These are phyloP conservation scores for Suillus variegatus DNA, from an alignment of 768 basidiomycete genomes.

Conservation along the genomic window DNA sequence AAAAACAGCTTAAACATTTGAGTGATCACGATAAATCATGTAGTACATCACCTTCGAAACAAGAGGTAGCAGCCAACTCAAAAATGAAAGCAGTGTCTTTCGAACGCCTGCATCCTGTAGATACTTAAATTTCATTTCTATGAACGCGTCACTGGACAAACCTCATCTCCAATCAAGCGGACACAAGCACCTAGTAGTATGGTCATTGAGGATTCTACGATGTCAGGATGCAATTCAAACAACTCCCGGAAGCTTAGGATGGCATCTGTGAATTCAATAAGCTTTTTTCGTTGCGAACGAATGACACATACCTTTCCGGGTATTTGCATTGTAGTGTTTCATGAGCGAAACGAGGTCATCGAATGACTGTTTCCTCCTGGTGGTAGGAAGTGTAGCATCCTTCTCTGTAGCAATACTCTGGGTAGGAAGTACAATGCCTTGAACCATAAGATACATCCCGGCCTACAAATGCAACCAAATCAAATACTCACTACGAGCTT, in stretches of 20 bases:
- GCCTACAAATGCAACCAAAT: neutral
- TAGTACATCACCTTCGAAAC: slow-evolving; percentile 51
- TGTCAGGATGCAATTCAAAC: slow-evolving; percentile 57
- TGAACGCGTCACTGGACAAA: slow-evolving; percentile 32
- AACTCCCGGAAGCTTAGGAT: slow-evolving; percentile 73
- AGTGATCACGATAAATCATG: neutral
- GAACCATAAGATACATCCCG: neutral
- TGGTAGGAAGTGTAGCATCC: slow-evolving; percentile 61
- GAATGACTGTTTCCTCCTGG: slow-evolving; percentile 73
- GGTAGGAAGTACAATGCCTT: slow-evolving; percentile 87
- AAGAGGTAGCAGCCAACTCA: slow-evolving; percentile 71
- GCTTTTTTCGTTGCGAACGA: neutral
- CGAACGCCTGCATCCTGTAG: slow-evolving; percentile 78
- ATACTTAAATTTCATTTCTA: slow-evolving; percentile 10
- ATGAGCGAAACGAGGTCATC: slow-evolving; percentile 75
- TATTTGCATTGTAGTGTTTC: slow-evolving; percentile 82
- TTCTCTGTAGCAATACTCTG: slow-evolving; percentile 74
- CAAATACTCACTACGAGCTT: slow-evolving; percentile 77
- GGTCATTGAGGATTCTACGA: slow-evolving; percentile 54
- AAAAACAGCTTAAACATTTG: slow-evolving; percentile 13
- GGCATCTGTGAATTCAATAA: slow-evolving; percentile 53
- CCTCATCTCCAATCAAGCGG: slow-evolving; percentile 84
- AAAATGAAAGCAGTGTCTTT: slow-evolving; percentile 66
- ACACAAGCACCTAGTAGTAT: slow-evolving; percentile 59
- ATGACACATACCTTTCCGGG: slow-evolving; percentile 62